Conservation (phyloP, 75 land plant genomes). For the Azolla pinnata region DNA sequence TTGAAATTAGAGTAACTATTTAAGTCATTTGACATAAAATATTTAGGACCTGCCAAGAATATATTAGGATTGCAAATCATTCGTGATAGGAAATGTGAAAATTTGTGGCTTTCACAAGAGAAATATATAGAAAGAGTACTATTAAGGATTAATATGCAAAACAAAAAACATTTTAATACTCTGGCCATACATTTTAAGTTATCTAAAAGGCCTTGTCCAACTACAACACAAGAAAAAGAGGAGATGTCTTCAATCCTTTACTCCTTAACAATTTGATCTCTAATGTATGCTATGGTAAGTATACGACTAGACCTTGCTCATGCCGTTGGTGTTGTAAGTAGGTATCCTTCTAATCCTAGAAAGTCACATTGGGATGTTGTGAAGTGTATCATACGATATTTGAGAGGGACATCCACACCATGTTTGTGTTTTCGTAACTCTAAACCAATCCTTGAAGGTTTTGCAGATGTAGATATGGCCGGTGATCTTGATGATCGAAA, state of each 20-base stretch:
- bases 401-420: too few species aligned
- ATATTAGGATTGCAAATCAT: conserved; percentile 12
- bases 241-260: conserved; percentile 10
- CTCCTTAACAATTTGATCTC: conserved; percentile 5
- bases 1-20: conserved; percentile 10
- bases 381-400: too few species aligned
- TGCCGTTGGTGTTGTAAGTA: conserved; percentile 16
- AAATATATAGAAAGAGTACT: conserved; percentile 15
- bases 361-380: too few species aligned
- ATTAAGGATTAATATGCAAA: conserved; percentile 7
- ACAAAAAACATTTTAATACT: conserved; percentile 5
- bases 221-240: conserved; percentile 3
- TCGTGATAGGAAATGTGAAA: conserved; percentile 2
- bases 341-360: too few species aligned
- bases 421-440: too few species aligned
- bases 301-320: conserved; percentile 19
- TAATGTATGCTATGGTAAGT: conserved; percentile 23
- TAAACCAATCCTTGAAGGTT: too few species aligned
- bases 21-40: conserved; percentile 1
- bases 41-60: conserved; percentile 3
- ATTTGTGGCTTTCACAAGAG: conserved; percentile 10
- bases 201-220: conserved; percentile 1
- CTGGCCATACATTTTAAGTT: conserved; percentile 11
- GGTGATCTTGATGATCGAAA: too few species aligned
- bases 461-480: too few species aligned